Evolutionary conservation across 805 yeast species (phyloP).

Genomic region (Metschnikowia cerradonensis): DNA sequence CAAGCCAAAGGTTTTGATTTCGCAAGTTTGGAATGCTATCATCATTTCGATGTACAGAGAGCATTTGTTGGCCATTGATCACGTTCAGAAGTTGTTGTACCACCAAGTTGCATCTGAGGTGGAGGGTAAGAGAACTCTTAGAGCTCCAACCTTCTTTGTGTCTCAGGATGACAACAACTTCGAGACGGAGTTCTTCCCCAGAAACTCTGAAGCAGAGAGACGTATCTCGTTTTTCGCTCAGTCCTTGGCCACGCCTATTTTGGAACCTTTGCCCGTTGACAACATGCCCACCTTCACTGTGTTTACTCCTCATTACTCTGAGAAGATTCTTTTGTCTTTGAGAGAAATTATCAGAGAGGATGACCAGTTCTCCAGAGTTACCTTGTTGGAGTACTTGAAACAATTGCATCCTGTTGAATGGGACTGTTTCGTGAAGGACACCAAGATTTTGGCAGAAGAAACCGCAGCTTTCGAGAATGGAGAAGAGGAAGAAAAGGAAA

Average conservation of each 20-base stretch:
- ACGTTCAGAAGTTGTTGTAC: constrained; percentile 93
- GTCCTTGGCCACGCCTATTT: constrained; percentile 96
- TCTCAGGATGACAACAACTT: constrained; percentile 95
- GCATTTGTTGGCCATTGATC: constrained; percentile 95
- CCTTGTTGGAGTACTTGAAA: constrained; percentile 53
- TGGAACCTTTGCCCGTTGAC: constrained; percentile 98
- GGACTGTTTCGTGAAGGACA: constrained; percentile 55
- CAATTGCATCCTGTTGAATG: constrained; percentile 55
- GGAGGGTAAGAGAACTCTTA: constrained; percentile 96
- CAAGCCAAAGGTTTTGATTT: constrained; percentile 95
- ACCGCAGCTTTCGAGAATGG: constrained; percentile 74
- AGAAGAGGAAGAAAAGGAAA: constrained; percentile 37
- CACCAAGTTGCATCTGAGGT: constrained; percentile 98
- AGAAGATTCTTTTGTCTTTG: constrained; percentile 70
- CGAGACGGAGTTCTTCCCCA: constrained; percentile 96
- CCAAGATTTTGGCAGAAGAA: constrained; percentile 52
- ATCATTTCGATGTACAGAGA: constrained; percentile 99
- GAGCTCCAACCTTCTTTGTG: constrained; percentile 98
- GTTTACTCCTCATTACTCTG: constrained; percentile 81
- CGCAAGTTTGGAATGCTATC: constrained; percentile 99
- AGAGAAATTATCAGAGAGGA: constrained; percentile 77
- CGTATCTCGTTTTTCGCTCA: constrained; percentile 99
- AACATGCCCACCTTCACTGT: constrained; percentile 99
- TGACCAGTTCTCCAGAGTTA: constrained; percentile 54
- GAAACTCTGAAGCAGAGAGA: constrained; percentile 97